These are phyloP conservation scores for Spiraea crenata DNA, from an alignment of 331 rosid genomes.

Conservation along the genomic window DNA sequence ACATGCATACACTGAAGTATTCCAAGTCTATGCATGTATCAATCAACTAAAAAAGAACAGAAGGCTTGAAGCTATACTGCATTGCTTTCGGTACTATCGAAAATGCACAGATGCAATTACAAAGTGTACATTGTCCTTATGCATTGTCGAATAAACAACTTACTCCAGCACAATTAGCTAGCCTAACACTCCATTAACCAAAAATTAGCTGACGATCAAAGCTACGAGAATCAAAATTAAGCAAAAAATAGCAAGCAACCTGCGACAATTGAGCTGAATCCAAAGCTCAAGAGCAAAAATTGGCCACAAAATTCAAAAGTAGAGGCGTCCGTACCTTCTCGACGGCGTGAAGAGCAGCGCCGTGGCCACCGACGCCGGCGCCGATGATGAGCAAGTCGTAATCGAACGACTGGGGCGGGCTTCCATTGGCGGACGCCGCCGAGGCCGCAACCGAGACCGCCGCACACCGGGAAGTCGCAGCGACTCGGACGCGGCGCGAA, in stretches of 20 bases:
- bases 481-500: conserved; percentile 25
- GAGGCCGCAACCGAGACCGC: conserved; percentile 40
- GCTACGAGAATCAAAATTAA: not conserved
- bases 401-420: conserved; percentile 64
- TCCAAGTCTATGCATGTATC: not conserved
- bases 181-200: not conserved
- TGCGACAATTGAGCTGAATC: not conserved
- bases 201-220: not conserved
- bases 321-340: conserved; percentile 57
- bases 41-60: not conserved
- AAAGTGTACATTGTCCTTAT: not conserved
- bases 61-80: not conserved
- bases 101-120: not conserved
- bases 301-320: not conserved
- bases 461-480: conserved; percentile 22
- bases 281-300: not conserved
- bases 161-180: not conserved
- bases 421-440: conserved; percentile 62
- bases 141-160: not conserved
- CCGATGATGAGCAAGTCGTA: conserved; percentile 94
- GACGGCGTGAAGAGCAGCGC: conserved; percentile 96
- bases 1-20: not conserved
- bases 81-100: not conserved
- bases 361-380: conserved; percentile 98
- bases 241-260: not conserved